Conservation (phyloP, 176 grass and related monocot species). For the Eragrostis curvula region DNA sequence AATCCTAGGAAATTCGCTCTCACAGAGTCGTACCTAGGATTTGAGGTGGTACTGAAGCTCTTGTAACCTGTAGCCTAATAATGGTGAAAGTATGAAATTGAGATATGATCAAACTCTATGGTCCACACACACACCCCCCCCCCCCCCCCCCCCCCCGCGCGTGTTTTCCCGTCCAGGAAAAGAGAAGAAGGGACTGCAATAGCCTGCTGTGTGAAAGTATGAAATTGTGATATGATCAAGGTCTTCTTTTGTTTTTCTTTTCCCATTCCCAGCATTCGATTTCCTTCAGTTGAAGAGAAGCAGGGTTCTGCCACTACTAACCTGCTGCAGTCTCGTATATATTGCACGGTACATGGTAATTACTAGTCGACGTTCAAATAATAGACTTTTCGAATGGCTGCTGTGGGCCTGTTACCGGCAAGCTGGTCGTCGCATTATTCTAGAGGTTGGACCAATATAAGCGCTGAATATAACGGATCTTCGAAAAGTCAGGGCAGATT, state of each 20-base stretch:
- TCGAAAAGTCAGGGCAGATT: neutral
- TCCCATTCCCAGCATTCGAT: neutral
- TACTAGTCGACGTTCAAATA: neutral
- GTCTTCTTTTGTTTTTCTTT: neutral
- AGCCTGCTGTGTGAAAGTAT: neutral
- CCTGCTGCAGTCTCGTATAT: neutral
- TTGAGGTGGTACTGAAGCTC: too few species aligned
- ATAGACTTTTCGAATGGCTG: neutral
- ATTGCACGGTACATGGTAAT: too few species aligned
- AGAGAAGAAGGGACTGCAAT: too few species aligned
- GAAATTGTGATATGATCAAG: neutral
- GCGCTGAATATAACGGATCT: neutral
- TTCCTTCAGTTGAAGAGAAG: neutral
- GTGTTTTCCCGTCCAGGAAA: too few species aligned
- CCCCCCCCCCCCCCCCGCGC: too few species aligned
- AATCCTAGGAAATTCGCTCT: too few species aligned
- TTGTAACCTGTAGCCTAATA: too few species aligned
- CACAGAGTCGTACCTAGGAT: too few species aligned
- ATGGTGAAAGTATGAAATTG: too few species aligned
- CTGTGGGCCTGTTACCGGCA: neutral
- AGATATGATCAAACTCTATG: too few species aligned
- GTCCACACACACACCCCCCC: too few species aligned
- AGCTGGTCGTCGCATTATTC: neutral
- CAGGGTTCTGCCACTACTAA: neutral
- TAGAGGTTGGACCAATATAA: neutral